A percentile compares a stretch with the other conserved stretches of the same genome.
Conservation (phyloP, 2,329 filamentous ascomycete species). For the Plenodomus biglobosus region DNA sequence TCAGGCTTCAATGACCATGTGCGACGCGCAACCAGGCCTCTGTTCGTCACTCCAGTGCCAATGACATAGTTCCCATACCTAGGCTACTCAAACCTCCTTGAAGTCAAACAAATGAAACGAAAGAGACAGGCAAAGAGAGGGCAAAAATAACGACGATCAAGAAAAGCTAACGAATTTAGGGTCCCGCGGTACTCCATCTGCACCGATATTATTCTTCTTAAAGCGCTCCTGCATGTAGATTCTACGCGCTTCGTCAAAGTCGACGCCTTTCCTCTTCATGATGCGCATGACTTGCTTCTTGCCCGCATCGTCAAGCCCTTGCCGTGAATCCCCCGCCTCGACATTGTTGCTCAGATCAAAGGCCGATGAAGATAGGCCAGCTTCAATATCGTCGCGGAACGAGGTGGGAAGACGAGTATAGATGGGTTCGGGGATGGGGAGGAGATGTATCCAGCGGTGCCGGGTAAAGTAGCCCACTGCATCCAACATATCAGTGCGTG, state of each 20-base stretch:
- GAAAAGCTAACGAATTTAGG: conserved; percentile 96
- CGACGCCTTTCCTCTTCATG: conserved; percentile 81
- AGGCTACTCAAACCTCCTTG: neutral
- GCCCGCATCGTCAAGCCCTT: conserved; percentile 75
- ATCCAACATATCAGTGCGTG: conserved; percentile 2
- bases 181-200: conserved; percentile 84
- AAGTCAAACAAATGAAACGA: conserved; percentile 1
- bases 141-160: conserved; percentile 10
- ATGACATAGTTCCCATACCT: neutral
- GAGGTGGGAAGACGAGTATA: conserved; percentile 76
- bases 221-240: conserved; percentile 85
- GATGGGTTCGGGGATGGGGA: conserved; percentile 65
- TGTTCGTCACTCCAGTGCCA: neutral
- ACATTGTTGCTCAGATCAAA: conserved; percentile 86
- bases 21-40: neutral
- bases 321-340: conserved; percentile 72
- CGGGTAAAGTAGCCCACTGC: conserved; percentile 79
- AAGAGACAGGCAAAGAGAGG: neutral
- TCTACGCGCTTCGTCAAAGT: conserved; percentile 87
- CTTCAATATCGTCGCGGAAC: conserved; percentile 84
- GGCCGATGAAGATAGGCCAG: conserved; percentile 76
- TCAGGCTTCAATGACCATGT: neutral
- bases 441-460: conserved; percentile 69
- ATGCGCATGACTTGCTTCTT: conserved; percentile 84
- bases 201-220: conserved; percentile 81